phyloP scores from a whole-genome alignment of 106 monocot species.

The Triglochin maritima region DNA sequence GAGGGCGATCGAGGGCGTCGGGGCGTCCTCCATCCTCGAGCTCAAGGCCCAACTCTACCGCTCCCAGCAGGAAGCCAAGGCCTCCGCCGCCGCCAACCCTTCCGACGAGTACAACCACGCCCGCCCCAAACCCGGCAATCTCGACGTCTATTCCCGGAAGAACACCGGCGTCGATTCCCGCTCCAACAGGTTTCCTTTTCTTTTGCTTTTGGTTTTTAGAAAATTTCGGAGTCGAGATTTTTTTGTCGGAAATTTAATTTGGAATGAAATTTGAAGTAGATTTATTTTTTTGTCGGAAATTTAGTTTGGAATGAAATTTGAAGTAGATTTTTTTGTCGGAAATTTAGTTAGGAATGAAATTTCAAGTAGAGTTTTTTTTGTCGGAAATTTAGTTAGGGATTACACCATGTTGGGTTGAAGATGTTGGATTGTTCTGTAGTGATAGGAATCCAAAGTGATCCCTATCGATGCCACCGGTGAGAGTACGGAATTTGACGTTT shows the following conservation, averaged over 20 bases:
- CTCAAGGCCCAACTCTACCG: conserved; percentile 97
- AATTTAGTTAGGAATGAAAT: too few relatives aligned
- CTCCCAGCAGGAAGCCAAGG: conserved; percentile 68
- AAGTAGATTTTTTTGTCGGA: too few relatives aligned
- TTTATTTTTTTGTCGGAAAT: too few relatives aligned
- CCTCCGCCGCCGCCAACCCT: conserved; percentile 22
- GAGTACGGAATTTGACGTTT: too few relatives aligned
- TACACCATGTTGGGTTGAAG: too few relatives aligned
- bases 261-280: too few relatives aligned
- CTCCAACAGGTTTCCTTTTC: conserved; percentile 29
- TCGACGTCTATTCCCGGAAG: conserved; percentile 43
- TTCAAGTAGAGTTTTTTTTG: too few relatives aligned
- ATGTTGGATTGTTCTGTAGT: too few relatives aligned
- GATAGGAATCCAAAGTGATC: too few relatives aligned
- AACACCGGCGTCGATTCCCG: conserved; percentile 76
- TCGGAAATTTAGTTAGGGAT: too few relatives aligned
- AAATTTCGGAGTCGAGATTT: not conserved
- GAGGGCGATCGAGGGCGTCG: conserved; percentile 85
- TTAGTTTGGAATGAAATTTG: too few relatives aligned
- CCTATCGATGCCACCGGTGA: too few relatives aligned
- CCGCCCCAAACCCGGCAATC: conserved; percentile 20
- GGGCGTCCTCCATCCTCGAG: conserved; percentile 81
- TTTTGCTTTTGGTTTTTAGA: not conserved
- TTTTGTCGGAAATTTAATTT: not conserved
- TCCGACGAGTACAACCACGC: conserved; percentile 36